Conservation (phyloP, 305 asterid genomes). For the Fraxinus floribunda region DNA sequence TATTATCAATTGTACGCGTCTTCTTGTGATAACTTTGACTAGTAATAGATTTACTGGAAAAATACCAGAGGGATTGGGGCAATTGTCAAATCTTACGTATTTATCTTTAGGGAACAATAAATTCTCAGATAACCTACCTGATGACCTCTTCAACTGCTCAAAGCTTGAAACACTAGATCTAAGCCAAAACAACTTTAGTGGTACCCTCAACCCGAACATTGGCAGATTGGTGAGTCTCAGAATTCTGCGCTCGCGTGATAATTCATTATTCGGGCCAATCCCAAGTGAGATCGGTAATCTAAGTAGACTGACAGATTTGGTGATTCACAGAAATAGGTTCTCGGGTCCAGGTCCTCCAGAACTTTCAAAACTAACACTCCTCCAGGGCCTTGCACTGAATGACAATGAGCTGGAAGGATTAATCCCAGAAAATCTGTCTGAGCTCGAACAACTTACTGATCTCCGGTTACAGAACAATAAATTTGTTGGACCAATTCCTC, state of each 20-base stretch:
- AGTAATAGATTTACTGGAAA: conserved; percentile 45
- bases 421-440: conserved; percentile 53
- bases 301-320: conserved; percentile 46
- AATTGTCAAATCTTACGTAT: conserved; percentile 44
- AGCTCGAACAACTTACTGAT: conserved; percentile 50
- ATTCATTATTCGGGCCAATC: conserved; percentile 49
- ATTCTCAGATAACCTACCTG: conserved; percentile 57
- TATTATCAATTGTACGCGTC: conserved; percentile 56
- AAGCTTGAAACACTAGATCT: conserved; percentile 47
- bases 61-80: conserved; percentile 56
- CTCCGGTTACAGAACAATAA: conserved; percentile 53
- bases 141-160: conserved; percentile 59
- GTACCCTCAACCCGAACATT: conserved; percentile 43
- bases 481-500: conserved; percentile 54
- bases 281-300: conserved; percentile 66
- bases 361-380: conserved; percentile 50
- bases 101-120: conserved; percentile 48
- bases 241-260: conserved; percentile 31
- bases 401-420: conserved; percentile 55
- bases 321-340: conserved; percentile 45
- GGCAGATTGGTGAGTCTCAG: conserved; percentile 51
- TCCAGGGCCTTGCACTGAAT: conserved; percentile 57
- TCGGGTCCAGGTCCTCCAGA: conserved; percentile 63
- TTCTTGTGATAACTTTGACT: conserved; percentile 40
- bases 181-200: conserved; percentile 39